Percentiles rank a stretch among this genome's conserved stretches.
Conservation (phyloP, 257 asterid species). For the Solanum pennellii region DNA sequence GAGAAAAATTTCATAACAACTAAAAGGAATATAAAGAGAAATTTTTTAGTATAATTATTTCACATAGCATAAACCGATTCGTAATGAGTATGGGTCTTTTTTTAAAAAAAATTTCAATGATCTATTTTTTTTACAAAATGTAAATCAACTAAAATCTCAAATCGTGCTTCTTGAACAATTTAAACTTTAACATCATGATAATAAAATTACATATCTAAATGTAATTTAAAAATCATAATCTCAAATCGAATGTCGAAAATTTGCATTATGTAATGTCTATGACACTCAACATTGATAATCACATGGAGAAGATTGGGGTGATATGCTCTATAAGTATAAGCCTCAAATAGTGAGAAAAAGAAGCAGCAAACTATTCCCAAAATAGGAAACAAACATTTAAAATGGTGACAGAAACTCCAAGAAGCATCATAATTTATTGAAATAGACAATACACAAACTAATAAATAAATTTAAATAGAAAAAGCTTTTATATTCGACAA, state of each 20-base stretch:
- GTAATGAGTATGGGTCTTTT: no score
- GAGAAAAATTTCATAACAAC: no score
- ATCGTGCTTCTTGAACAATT: no score
- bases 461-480: not conserved
- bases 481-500: not conserved
- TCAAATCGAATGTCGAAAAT: rapidly evolving
- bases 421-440: not conserved
- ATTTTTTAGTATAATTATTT: no score
- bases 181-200: not conserved
- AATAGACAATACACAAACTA: not conserved
- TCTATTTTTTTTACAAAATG: no score
- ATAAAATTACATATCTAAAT: not conserved
- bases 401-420: not conserved
- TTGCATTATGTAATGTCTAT: not conserved
- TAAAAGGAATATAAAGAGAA: no score
- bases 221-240: not conserved
- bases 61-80: no score
- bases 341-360: not conserved
- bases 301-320: not conserved
- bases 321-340: not conserved
- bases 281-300: not conserved
- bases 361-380: not conserved
- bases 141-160: no score
- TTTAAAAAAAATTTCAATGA: not conserved
- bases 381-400: slow-evolving; percentile 3